Percentiles rank a stretch among this genome's conserved stretches.
Conservation (phyloP, 1,284 basidiomycete species). For the Ceratobasidium sp. region DNA sequence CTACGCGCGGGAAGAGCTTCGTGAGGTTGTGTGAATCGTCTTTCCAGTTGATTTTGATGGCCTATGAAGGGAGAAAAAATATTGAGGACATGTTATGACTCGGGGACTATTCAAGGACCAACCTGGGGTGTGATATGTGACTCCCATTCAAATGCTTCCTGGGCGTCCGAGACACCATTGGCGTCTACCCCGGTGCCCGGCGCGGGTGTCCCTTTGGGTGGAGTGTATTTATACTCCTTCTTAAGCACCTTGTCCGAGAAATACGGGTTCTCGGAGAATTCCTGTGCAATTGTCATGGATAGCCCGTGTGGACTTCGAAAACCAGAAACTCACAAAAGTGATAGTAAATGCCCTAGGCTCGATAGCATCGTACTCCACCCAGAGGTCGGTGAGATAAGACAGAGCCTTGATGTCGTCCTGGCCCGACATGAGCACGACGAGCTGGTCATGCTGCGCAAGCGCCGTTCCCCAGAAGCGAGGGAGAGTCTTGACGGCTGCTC, state of each 20-base stretch:
- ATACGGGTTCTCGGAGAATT: slow-evolving; percentile 83
- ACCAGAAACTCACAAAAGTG: slow-evolving; percentile 71
- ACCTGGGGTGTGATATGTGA: slow-evolving; percentile 71
- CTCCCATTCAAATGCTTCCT: slow-evolving; percentile 79
- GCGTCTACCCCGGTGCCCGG: slow-evolving; percentile 66
- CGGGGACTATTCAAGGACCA: slow-evolving; percentile 48
- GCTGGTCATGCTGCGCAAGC: slow-evolving; percentile 29
- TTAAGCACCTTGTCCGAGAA: slow-evolving; percentile 75
- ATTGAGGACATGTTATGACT: background rate
- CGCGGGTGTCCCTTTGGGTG: slow-evolving; percentile 57
- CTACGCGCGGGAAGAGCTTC: slow-evolving; percentile 71
- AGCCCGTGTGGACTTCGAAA: background rate
- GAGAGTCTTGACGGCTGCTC: slow-evolving; percentile 32
- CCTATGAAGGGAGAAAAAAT: slow-evolving; percentile 53
- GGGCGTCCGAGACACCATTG: slow-evolving; percentile 73
- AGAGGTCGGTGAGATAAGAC: slow-evolving; percentile 77
- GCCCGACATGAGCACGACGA: slow-evolving; percentile 25
- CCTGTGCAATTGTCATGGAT: slow-evolving; percentile 52
- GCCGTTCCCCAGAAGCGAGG: slow-evolving; percentile 41
- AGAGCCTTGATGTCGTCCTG: slow-evolving; percentile 71
- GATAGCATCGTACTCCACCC: slow-evolving; percentile 67
- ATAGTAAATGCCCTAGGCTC: slow-evolving; percentile 77
- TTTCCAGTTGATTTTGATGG: slow-evolving; percentile 80
- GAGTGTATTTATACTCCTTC: slow-evolving; percentile 77
- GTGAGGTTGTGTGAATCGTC: slow-evolving; percentile 75